Conservation (phyloP, 495 filamentous ascomycete species). For the Cercophora sp. region DNA sequence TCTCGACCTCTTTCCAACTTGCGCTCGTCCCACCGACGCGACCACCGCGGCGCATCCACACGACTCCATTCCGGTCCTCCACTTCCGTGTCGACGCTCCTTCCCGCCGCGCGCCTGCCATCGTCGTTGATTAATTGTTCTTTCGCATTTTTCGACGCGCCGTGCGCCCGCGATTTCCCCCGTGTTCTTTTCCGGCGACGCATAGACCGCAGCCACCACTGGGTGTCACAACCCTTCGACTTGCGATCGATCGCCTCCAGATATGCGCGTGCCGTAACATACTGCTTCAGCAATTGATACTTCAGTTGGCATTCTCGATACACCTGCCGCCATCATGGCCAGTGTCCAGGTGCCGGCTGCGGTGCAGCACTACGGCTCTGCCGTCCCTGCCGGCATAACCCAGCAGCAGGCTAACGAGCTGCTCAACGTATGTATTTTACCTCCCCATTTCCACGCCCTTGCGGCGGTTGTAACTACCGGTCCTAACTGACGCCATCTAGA, state of each 20-base stretch:
- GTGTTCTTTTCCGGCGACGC: conserved; percentile 5
- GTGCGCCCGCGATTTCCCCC: conserved; percentile 7
- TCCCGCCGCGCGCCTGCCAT: conserved; percentile 3
- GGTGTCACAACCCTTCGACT: conserved; percentile 17
- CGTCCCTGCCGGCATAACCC: conserved; percentile 53
- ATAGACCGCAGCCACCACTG: conserved; percentile 12
- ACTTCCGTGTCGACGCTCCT: conserved; percentile 6
- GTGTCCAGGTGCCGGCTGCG: conserved; percentile 65
- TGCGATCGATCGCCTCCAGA: conserved; percentile 26
- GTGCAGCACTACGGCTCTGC: conserved; percentile 53
- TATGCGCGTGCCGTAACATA: conserved; percentile 33
- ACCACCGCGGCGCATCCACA: conserved; percentile 20
- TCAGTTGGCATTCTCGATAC: conserved; percentile 17
- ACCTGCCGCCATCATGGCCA: conserved; percentile 60
- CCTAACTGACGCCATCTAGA: conserved; percentile 44
- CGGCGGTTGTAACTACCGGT: neutral
- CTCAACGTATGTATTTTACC: conserved; percentile 40
- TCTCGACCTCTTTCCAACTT: conserved; percentile 17
- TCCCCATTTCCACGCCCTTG: neutral
- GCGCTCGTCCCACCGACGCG: conserved; percentile 26
- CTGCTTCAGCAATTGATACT: conserved; percentile 18
- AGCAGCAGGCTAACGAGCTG: conserved; percentile 59
- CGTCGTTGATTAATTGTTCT: conserved; percentile 9
- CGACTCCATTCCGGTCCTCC: conserved; percentile 13
- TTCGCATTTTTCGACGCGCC: conserved; percentile 24